phyloP scores from a whole-genome alignment of 139 green algal genomes.

The Chlorella sp. region DNA sequence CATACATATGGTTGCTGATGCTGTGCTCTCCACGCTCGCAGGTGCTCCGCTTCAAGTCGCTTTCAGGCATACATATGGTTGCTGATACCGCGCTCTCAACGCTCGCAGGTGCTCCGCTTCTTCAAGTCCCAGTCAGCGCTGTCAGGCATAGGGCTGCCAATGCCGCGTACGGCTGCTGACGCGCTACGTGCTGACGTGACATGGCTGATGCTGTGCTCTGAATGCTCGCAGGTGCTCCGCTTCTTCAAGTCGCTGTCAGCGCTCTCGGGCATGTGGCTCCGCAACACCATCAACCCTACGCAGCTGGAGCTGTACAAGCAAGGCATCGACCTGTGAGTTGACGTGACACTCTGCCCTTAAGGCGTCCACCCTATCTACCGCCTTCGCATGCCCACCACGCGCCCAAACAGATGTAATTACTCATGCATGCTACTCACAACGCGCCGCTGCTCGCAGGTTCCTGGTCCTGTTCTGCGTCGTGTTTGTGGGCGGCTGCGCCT shows the following conservation, averaged over 20 bases:
- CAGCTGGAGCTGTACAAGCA: slow-evolving; percentile 18
- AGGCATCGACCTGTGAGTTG: slow-evolving; percentile 2
- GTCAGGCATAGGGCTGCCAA: slow-evolving; percentile 9
- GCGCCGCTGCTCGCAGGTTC: not conserved
- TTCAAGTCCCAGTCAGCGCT: too few relatives aligned
- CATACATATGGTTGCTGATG: too few relatives aligned
- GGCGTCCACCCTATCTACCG: too few relatives aligned
- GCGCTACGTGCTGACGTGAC: not conserved
- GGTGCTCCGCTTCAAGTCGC: too few relatives aligned
- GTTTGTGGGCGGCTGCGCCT: not conserved
- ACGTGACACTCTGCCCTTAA: not conserved
- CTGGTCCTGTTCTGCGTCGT: not conserved
- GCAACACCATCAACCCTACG: slow-evolving; percentile 2
- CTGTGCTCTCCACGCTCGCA: too few relatives aligned
- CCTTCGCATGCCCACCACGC: too few relatives aligned
- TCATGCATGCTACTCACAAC: too few relatives aligned
- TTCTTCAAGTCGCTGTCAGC: slow-evolving; percentile 7
- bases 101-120: too few relatives aligned
- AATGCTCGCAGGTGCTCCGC: slow-evolving; percentile 26
- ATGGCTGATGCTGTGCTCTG: too few relatives aligned
- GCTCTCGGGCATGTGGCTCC: slow-evolving; percentile 10
- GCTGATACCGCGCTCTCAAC: too few relatives aligned
- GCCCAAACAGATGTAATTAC: too few relatives aligned
- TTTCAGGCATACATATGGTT: too few relatives aligned
- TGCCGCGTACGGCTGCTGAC: not conserved